Conservation (phyloP, 2,329 filamentous ascomycete species). For the Hirsutella thompsonii region DNA sequence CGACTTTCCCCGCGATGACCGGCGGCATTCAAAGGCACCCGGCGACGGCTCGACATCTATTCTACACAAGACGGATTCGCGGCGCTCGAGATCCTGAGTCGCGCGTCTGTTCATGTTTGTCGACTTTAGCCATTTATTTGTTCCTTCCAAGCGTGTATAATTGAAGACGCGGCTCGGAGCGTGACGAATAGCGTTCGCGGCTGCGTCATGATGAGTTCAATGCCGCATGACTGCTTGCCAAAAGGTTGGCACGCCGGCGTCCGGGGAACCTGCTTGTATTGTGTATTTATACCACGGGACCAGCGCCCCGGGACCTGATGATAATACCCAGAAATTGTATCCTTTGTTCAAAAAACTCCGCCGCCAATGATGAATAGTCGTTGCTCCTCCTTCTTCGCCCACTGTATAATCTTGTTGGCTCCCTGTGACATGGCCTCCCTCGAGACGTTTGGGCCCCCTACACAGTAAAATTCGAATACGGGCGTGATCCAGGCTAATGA, state of each 20-base stretch:
- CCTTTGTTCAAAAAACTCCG: constrained; percentile 53
- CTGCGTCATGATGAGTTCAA: not conserved
- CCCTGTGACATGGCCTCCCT: constrained; percentile 62
- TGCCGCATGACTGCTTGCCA: not conserved
- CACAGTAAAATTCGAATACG: constrained; percentile 85
- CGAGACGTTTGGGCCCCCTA: constrained; percentile 65
- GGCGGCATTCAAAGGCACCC: constrained; percentile 1
- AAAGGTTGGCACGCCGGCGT: not conserved
- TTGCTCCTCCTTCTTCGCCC: constrained; percentile 86
- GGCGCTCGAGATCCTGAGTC: not conserved
- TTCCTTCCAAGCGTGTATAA: not conserved
- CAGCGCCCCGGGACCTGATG: not conserved
- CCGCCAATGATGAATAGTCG: constrained; percentile 93
- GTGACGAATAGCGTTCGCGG: not conserved
- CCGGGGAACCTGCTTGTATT: not conserved
- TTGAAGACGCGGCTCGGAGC: not conserved
- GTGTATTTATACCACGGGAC: not conserved
- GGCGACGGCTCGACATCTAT: not conserved
- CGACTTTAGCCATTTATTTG: not conserved
- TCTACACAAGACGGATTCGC: not conserved
- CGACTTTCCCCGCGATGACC: constrained; percentile 8
- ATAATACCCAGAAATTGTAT: constrained; percentile 1
- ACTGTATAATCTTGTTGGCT: constrained; percentile 81
- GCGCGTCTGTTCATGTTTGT: not conserved
- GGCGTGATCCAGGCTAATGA: constrained; percentile 86